These are phyloP conservation scores for Colletotrichum tabaci DNA, from an alignment of 2,329 filamentous ascomycete genomes.

Conservation along the genomic window DNA sequence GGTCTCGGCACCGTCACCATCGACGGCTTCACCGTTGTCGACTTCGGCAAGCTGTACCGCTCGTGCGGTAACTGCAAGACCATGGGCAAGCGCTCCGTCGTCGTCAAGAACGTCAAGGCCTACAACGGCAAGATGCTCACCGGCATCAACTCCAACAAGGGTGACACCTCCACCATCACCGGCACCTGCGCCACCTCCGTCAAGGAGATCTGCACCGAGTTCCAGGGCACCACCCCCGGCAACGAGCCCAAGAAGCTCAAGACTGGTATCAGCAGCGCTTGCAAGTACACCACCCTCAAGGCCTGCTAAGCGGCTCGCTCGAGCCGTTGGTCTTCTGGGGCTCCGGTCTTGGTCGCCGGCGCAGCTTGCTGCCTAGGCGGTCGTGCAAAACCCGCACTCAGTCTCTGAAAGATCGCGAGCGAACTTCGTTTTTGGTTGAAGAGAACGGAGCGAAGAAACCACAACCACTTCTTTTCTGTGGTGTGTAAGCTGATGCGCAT, in stretches of 20 bases:
- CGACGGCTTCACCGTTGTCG: constrained; percentile 40
- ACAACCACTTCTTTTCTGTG: constrained; percentile 32
- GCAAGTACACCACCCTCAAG: constrained; percentile 40
- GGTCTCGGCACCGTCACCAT: constrained; percentile 43
- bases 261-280: constrained; percentile 6
- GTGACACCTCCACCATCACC: constrained; percentile 42
- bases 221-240: constrained; percentile 42
- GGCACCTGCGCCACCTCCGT: constrained; percentile 41
- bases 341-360: constrained; percentile 1
- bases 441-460: constrained; percentile 28
- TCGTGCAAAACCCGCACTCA: constrained; percentile 1
- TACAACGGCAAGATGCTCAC: constrained; percentile 43
- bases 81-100: constrained; percentile 42
- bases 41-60: constrained; percentile 44
- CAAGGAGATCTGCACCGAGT: constrained; percentile 44
- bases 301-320: constrained; percentile 39
- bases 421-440: constrained; percentile 27
- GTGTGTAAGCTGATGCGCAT: constrained; percentile 38
- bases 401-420: constrained; percentile 27
- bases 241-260: constrained; percentile 43
- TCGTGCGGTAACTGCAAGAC: constrained; percentile 43
- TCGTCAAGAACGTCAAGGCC: constrained; percentile 44
- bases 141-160: constrained; percentile 44
- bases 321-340: not conserved
- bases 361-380: not conserved